Conservation (phyloP, 148 eudicot species). For the Silene uniflora region DNA sequence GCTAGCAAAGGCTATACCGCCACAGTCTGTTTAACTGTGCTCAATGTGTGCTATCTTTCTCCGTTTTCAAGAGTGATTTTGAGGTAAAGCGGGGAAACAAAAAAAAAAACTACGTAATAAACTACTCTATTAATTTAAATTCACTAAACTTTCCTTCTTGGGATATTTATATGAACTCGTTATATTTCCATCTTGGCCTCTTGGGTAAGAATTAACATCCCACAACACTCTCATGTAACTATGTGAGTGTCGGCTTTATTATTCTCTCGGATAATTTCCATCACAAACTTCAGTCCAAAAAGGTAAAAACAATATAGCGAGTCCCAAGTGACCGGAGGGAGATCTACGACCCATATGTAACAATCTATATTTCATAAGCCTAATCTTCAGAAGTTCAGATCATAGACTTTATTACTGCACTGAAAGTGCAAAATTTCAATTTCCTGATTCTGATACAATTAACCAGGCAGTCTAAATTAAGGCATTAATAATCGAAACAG, state of each 20-base stretch:
- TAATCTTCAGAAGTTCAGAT: constrained; percentile 4
- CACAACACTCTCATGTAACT: too few species aligned
- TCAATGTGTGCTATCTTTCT: neutral
- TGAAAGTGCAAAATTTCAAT: neutral
- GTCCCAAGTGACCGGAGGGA: too few species aligned
- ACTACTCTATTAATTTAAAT: too few species aligned
- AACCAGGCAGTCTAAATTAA: neutral
- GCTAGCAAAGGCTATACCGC: neutral
- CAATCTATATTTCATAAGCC: neutral
- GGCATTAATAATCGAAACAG: neutral
- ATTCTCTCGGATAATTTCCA: too few species aligned
- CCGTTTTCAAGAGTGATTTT: neutral
- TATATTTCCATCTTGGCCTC: too few species aligned
- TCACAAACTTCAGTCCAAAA: too few species aligned
- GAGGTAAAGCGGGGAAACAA: neutral
- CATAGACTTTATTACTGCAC: neutral
- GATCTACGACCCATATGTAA: neutral
- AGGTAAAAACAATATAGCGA: too few species aligned
- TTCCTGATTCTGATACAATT: neutral
- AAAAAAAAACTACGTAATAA: neutral
- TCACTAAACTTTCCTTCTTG: too few species aligned
- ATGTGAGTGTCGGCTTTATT: too few species aligned
- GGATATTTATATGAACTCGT: too few species aligned
- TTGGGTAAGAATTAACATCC: too few species aligned
- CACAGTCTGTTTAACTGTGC: neutral